Evolutionary conservation across 164 flowering plant species (phyloP), one percentile per base, ranked within the genome.

Genomic region (Cinnamomum micranthum): DNA sequence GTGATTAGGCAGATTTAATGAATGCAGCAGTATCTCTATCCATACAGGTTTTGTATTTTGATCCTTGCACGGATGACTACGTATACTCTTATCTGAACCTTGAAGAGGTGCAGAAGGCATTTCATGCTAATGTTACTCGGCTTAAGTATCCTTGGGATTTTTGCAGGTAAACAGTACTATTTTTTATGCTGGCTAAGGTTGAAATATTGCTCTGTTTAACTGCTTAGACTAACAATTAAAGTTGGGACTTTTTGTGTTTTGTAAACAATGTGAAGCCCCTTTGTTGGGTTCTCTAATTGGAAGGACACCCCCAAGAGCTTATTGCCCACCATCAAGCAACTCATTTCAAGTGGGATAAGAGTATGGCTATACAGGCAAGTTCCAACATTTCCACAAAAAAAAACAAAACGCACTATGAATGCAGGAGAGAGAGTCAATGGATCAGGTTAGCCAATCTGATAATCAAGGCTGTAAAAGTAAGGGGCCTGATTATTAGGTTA

Each of bases 351-450:
- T 41, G 81, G 80, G 20, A 67, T 85, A 20, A 74, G 78, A 0
- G 81, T 86, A 2, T 85, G 87, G 87, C 71, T 85, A 22, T 86
- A 75, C 84, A 84, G 89, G 84, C 75, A 80, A 79, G 73, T 77
- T 25, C 15, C 15, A 6, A 23, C 31, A 65, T 11, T 41, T 1
- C 47, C 11, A 41, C 47, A 31, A 4, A 41, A 24, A 24, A 33
- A 41, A 41, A 41, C 47, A 41, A 41, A 41, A 41, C 10, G 10
- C 47, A 41, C 1, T 41, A 41, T 41, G 10, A 41, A 41, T 41
- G 10, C 9, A 41, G 47, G 47, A 41, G 47, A 9, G 47, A 41
- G 47, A 9, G 47, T 41, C 47, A 7, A 41, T 41, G 47, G 47
- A 41, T 41, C 47, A 41, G 47, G 47, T 9, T 11, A 41, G 47